Conservation (phyloP, 805 yeast genomes). For the Tetrapisispora fleetii region DNA sequence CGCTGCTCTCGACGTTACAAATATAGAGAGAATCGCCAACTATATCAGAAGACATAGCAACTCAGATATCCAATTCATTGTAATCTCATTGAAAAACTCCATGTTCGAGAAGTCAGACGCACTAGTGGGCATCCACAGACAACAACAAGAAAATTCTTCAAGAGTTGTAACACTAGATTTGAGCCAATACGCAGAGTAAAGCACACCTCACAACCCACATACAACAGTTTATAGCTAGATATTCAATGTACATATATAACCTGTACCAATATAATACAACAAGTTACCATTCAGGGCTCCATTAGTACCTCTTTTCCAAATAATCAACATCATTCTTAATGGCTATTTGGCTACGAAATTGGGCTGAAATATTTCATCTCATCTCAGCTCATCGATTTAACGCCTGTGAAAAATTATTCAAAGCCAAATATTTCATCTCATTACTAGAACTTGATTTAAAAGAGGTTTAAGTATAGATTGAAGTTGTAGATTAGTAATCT, state of each 20-base stretch:
- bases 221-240: background rate
- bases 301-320: too few species aligned
- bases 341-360: background rate
- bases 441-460: too few species aligned
- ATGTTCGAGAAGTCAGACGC: slow-evolving; percentile 84
- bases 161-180: slow-evolving; percentile 66
- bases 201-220: background rate
- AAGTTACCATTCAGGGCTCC: too few species aligned
- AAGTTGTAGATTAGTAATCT: too few species aligned
- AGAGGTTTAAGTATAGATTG: too few species aligned
- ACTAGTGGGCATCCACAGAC: slow-evolving; percentile 85
- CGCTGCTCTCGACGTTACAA: slow-evolving; percentile 88
- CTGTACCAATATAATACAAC: too few species aligned
- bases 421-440: background rate
- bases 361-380: too few species aligned
- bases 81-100: slow-evolving; percentile 80
- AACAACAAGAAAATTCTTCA: slow-evolving; percentile 63
- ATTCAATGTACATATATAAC: background rate
- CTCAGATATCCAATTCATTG: slow-evolving; percentile 79
- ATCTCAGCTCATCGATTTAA: background rate
- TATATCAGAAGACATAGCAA: slow-evolving; percentile 70
- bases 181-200: slow-evolving; percentile 42
- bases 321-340: too few species aligned
- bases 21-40: slow-evolving; percentile 78
- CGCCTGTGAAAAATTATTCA: slow-evolving; percentile 5